phyloP scores from a whole-genome alignment of 192 early-diverging fungal species.

The Fimicolochytrium jonesii region DNA sequence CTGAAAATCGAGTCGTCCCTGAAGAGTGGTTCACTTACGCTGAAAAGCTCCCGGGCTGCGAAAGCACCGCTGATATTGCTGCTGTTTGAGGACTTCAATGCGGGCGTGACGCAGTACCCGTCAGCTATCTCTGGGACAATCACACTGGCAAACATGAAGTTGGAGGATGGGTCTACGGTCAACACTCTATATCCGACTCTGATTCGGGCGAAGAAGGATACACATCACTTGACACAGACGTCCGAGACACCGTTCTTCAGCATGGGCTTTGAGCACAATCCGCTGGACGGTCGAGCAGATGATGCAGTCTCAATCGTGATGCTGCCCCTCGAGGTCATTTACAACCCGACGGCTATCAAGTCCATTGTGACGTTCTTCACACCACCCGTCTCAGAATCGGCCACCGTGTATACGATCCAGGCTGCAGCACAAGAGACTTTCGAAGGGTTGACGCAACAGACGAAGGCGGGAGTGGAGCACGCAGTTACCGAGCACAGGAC shows the following conservation, averaged over 20 bases:
- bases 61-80: conserved; percentile 49
- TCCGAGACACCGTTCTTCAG: conserved; percentile 57
- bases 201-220: conserved; percentile 38
- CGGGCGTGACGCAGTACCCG: conserved; percentile 52
- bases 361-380: conserved; percentile 79
- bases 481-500: conserved; percentile 87
- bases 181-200: conserved; percentile 33
- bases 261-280: conserved; percentile 78
- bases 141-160: conserved; percentile 56
- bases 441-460: conserved; percentile 83
- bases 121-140: conserved; percentile 51
- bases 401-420: conserved; percentile 48
- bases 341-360: conserved; percentile 74
- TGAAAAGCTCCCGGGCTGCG: conserved; percentile 55
- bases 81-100: conserved; percentile 61
- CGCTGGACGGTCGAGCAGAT: conserved; percentile 85
- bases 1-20: conserved; percentile 56
- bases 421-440: conserved; percentile 78
- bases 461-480: conserved; percentile 78
- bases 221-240: conserved; percentile 1
- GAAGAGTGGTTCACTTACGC: conserved; percentile 72
- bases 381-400: conserved; percentile 68
- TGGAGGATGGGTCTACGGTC: conserved; percentile 58
- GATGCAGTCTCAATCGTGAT: conserved; percentile 78
- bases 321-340: conserved; percentile 84